phyloP scores from a whole-genome alignment of 352 stramenopile species.

The Phytophthora ohioensis region DNA sequence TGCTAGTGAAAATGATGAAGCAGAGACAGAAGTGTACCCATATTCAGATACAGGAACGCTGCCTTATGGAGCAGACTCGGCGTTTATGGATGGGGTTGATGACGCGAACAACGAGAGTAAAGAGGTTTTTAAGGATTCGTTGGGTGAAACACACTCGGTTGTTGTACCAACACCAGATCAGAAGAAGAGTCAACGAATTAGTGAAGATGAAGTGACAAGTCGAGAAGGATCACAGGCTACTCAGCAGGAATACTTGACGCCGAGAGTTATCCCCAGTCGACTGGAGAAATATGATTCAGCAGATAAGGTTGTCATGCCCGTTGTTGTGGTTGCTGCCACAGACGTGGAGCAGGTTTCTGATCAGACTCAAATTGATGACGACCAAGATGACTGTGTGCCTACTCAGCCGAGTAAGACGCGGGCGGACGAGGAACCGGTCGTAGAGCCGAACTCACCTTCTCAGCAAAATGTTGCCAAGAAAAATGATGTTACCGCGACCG shows the following conservation, averaged over 20 bases:
- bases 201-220: slow-evolving; percentile 37
- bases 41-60: slow-evolving; percentile 37
- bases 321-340: background rate
- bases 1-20: slow-evolving; percentile 18
- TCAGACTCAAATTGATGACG: slow-evolving; percentile 27
- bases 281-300: slow-evolving; percentile 1
- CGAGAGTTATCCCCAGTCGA: slow-evolving; percentile 26
- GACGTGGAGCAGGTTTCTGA: slow-evolving; percentile 1
- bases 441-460: slow-evolving; percentile 16
- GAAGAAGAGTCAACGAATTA: slow-evolving; percentile 5
- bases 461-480: slow-evolving; percentile 42
- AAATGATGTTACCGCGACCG: slow-evolving; percentile 31
- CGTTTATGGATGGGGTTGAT: slow-evolving; percentile 14
- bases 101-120: slow-evolving; percentile 2
- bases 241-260: slow-evolving; percentile 41
- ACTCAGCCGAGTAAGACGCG: slow-evolving; percentile 52
- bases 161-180: slow-evolving; percentile 4
- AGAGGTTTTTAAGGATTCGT: background rate
- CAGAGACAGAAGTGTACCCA: slow-evolving; percentile 28
- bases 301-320: background rate
- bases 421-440: slow-evolving; percentile 16
- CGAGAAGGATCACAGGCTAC: slow-evolving; percentile 34
- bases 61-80: slow-evolving; percentile 26
- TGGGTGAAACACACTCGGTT: background rate
- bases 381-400: slow-evolving; percentile 53